Base-by-base conservation (phyloP, 2,329 filamentous ascomycete species). In the Eurotiales sp. region DNA sequence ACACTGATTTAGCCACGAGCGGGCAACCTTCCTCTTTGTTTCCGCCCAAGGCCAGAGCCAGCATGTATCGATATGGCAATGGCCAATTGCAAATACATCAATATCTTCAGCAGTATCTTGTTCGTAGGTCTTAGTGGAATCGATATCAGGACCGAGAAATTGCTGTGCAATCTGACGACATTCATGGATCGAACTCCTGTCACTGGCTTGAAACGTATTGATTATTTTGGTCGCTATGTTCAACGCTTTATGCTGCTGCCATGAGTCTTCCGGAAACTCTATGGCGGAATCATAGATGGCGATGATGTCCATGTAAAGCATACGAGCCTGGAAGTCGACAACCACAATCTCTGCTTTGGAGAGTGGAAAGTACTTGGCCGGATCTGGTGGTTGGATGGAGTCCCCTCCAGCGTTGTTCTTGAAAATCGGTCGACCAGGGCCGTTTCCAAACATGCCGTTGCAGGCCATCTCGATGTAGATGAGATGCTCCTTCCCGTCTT, bases 41-140 rank as follows among this genome's bases (percentile, higher is more conserved):
- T 99, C 93, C 7, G 87, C 93, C 82, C 90, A 99, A 0, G 93
- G 93, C 93, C 93, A 99, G 29, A 99, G 78, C 93, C 93, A 99
- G 72, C 92, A 96, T 23, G 87, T 95, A 71, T 97, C 93, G 59
- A 99, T 99, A 70, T 99, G 93, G 62, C 93, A 99, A 69, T 99
- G 90, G 0, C 93, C 93, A 58, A 97, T 92, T 32, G 84, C 92
- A 60, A 84, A 93, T 3, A 97, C 88, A 54, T 95, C 78, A 1
- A 89, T 83, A 29, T 86, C 78, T 23, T 34, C 19, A 12, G 42
- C 17, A 22, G 85, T 85, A 56, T 83, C 85, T 45, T 78, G 83
- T 37, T 89, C 79, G 64, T 97, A 99, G 8, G 97, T 89, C 57
- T 88, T 83, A 49, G 86, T 77, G 4, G 88, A 90, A 66, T 95